Percentiles rank a stretch among this genome's conserved stretches.
Conservation (phyloP, 345 rosid genomes). For the Lenwebbia sp. region DNA sequence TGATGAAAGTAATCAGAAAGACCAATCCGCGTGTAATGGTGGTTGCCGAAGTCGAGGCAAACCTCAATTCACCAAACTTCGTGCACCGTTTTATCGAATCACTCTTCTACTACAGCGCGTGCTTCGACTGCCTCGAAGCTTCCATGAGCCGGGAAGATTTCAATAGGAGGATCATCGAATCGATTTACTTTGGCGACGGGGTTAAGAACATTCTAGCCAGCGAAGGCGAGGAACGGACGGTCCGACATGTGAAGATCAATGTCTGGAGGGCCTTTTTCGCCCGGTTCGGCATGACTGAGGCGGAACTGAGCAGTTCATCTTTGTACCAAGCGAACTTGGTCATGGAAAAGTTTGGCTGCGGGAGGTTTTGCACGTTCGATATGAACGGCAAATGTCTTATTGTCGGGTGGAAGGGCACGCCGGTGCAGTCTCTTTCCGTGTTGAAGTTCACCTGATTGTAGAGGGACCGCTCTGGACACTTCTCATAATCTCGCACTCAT, state of each 20-base stretch:
- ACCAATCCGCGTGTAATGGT: constrained; percentile 29
- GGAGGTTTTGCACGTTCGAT: constrained; percentile 22
- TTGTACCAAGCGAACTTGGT: constrained; percentile 27
- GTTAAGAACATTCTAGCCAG: constrained; percentile 20
- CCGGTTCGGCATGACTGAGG: constrained; percentile 28
- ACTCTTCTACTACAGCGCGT: constrained; percentile 27
- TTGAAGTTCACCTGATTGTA: constrained; percentile 20
- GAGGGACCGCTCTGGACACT: background rate
- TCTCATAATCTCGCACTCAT: background rate
- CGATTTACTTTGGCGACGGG: constrained; percentile 10
- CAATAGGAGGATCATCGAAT: constrained; percentile 14
- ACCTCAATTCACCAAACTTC: constrained; percentile 29
- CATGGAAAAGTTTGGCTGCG: constrained; percentile 5
- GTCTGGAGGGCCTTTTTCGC: constrained; percentile 36
- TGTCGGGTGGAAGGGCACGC: constrained; percentile 43
- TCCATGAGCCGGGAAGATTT: constrained; percentile 13
- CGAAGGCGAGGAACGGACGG: constrained; percentile 30
- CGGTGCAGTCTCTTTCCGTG: constrained; percentile 28
- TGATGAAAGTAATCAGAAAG: constrained; percentile 21
- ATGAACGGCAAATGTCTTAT: constrained; percentile 25
- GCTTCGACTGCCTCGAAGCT: constrained; percentile 26
- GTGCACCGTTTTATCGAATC: constrained; percentile 30
- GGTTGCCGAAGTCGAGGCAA: constrained; percentile 27
- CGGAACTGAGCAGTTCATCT: constrained; percentile 21
- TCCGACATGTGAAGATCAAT: constrained; percentile 25